These are phyloP conservation scores for Comarum palustre DNA, from an alignment of 306 rosid species.

Conservation along the genomic window DNA sequence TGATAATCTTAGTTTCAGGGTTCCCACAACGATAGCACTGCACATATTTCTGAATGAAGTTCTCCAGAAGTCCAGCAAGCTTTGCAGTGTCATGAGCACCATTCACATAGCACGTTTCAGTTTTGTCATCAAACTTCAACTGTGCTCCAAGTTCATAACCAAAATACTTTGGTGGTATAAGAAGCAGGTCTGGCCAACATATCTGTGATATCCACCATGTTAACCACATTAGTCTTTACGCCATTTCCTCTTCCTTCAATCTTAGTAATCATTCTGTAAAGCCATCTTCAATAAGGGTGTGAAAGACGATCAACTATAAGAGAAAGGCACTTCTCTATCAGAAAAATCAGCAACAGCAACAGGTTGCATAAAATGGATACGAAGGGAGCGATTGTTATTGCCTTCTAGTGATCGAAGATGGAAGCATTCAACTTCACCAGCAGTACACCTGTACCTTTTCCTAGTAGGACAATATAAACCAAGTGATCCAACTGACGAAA, in stretches of 20 bases:
- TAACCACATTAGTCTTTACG: slow-evolving; percentile 72
- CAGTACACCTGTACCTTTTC: slow-evolving; percentile 42
- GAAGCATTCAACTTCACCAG: slow-evolving; percentile 37
- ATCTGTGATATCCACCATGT: slow-evolving; percentile 79
- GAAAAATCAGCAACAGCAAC: slow-evolving; percentile 16
- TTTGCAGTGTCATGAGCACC: slow-evolving; percentile 73
- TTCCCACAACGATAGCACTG: slow-evolving; percentile 83
- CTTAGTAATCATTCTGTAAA: slow-evolving; percentile 68
- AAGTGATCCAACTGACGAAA: slow-evolving; percentile 54
- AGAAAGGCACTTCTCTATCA: slow-evolving; percentile 18
- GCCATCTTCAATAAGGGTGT: slow-evolving; percentile 45
- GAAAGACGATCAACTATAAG: background rate
- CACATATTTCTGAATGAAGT: slow-evolving; percentile 73
- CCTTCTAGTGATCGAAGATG: slow-evolving; percentile 37
- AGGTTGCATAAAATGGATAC: slow-evolving; percentile 39
- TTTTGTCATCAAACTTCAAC: slow-evolving; percentile 72
- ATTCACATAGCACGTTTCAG: slow-evolving; percentile 62
- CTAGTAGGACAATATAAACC: slow-evolving; percentile 64
- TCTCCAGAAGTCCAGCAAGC: slow-evolving; percentile 77
- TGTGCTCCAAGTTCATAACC: slow-evolving; percentile 89
- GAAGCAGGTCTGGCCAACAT: slow-evolving; percentile 76
- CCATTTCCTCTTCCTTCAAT: slow-evolving; percentile 86
- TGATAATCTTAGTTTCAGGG: slow-evolving; percentile 70
- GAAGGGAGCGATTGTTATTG: slow-evolving; percentile 17
- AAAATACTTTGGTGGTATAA: slow-evolving; percentile 67